Evolutionary conservation across 768 basidiomycete genomes (phyloP), one percentile per base, ranked within the genome.

Genomic region (Leccinum subtestaceum): DNA sequence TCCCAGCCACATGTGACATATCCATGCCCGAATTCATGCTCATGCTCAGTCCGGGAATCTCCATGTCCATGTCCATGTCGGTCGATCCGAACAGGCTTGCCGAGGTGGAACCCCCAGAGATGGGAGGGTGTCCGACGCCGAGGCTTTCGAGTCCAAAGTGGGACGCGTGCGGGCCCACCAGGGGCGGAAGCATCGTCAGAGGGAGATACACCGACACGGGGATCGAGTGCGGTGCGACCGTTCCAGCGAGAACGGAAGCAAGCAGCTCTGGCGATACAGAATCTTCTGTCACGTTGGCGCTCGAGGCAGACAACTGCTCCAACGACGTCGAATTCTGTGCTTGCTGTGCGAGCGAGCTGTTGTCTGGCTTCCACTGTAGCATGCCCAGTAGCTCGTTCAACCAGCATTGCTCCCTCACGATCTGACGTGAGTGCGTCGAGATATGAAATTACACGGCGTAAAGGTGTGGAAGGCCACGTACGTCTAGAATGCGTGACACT

Each of bases 351-450:
- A 53, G 31, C 23, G 32, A 13, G 34, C 49, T 52, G 38, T 29
- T 48, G 25, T 91, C 88, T 4, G 83, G 77, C 27, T 72, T 70
- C 91, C 91, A 93, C 12, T 81, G 72, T 48, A 82, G 84, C 48
- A 81, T 78, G 4, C 75, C 65, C 21, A 93, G 70, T n/a, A 80
- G 79, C 65, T 88, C 88, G 66, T 93, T 93, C 17, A 93, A 67
- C 91, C 91, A 93, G 65, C 87, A 89, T 72, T 93, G 91, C 60
- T 93, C 91, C 59, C 82, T 80, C 5, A 93, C 88, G 65, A 93
- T 60, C 58, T 63, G 38, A 27, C 29, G 48, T 53, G 13, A 53
- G 55, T 23, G n/a, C 10, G 12, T 46, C 23, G n/a, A 55, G 32
- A 13, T 32, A 43, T 40, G 29, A 23, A 19, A 36, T 19, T 10